Percentiles rank a stretch among this genome's conserved stretches.
Conservation (phyloP, 208 protist species). For the Tetramitus jugosus region DNA sequence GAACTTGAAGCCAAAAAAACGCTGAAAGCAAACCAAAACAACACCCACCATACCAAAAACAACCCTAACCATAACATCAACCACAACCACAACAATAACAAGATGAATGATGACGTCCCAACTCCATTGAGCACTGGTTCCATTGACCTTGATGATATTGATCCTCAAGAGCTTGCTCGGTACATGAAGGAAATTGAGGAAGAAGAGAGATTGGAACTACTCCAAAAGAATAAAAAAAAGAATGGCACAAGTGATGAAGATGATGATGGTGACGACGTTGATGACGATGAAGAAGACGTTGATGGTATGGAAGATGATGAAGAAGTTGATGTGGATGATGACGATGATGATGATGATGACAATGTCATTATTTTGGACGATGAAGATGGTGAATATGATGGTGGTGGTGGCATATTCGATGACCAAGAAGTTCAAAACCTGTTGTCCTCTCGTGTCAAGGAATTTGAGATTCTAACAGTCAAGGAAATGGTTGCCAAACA, state of each 20-base stretch:
- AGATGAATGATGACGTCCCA: no score
- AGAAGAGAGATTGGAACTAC: no score
- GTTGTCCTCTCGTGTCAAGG: background rate
- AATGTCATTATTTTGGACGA: background rate
- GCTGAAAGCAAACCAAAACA: no score
- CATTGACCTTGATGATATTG: no score
- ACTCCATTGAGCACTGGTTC: no score
- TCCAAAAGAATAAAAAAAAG: constrained; percentile 21
- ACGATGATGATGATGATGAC: constrained; percentile 14
- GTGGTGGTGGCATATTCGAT: background rate
- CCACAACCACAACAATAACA: no score
- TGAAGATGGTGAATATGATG: constrained; percentile 19
- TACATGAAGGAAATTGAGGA: no score
- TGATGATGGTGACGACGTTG: constrained; percentile 16
- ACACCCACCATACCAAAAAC: no score
- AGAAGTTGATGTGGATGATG: constrained; percentile 22
- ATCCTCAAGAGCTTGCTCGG: no score
- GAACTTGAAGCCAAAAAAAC: no score
- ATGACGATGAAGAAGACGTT: constrained; percentile 21
- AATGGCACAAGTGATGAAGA: background rate
- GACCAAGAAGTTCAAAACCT: background rate
- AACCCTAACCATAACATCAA: no score
- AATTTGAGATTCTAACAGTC: background rate
- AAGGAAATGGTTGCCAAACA: constrained; percentile 1
- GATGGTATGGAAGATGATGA: constrained; percentile 11